These are phyloP conservation scores for Dichomitus squalens DNA, from an alignment of 1,284 basidiomycete species.

Conservation along the genomic window DNA sequence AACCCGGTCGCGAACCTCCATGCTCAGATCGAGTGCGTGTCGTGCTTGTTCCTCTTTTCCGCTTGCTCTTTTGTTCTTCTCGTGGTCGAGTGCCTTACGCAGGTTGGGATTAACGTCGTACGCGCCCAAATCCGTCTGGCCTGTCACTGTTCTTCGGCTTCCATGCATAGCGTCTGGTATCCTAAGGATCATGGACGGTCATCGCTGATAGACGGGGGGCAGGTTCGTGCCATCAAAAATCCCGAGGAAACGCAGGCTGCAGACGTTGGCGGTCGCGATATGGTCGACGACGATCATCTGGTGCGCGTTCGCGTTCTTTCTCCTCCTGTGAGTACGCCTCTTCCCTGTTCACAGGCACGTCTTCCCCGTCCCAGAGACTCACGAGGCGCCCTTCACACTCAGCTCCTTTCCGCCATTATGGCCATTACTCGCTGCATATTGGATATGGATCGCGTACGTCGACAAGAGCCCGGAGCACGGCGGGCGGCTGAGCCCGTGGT, in stretches of 20 bases:
- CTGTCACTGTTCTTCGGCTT: too few species aligned
- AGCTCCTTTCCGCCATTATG: conserved; percentile 91
- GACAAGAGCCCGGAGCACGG: conserved; percentile 82
- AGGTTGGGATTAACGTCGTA: too few species aligned
- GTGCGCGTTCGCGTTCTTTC: conserved; percentile 70
- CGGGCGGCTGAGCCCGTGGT: conserved; percentile 79
- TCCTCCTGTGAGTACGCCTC: conserved; percentile 67
- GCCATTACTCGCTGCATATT: conserved; percentile 84
- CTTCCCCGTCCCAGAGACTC: neutral
- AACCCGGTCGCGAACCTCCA: conserved; percentile 63
- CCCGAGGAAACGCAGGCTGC: conserved; percentile 79
- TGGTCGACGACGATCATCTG: conserved; percentile 86
- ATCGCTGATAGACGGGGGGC: neutral
- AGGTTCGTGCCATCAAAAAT: conserved; percentile 77
- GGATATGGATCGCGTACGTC: conserved; percentile 77
- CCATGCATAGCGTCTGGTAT: neutral
- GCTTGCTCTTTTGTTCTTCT: conserved; percentile 1
- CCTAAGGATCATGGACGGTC: neutral
- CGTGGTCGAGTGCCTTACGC: too few species aligned
- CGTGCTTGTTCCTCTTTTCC: neutral
- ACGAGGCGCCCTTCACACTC: conserved; percentile 11
- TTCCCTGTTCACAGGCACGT: neutral
- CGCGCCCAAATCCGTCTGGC: too few species aligned
- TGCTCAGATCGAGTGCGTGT: conserved; percentile 67
- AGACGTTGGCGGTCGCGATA: conserved; percentile 84